Conservation (phyloP, 441 rosid genomes). For the Bruguiera hainesii region DNA sequence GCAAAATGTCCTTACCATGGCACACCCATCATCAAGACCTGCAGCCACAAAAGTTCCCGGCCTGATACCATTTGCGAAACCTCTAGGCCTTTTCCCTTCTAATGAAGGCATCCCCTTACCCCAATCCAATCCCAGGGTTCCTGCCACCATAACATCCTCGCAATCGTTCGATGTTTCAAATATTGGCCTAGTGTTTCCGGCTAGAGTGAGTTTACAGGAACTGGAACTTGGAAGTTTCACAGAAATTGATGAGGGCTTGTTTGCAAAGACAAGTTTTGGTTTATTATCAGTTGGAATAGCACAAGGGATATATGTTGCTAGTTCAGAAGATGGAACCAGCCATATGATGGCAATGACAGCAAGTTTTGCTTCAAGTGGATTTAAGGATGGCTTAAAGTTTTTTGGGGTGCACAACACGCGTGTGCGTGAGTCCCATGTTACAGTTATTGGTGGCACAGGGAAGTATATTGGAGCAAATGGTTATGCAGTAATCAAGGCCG, state of each 20-base stretch:
- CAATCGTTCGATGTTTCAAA: constrained; percentile 28
- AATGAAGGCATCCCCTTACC: constrained; percentile 44
- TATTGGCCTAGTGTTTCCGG: constrained; percentile 33
- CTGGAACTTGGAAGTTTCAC: constrained; percentile 39
- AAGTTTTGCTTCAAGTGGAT: constrained; percentile 17
- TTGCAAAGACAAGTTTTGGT: constrained; percentile 21
- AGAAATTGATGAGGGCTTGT: constrained; percentile 37
- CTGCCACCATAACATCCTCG: constrained; percentile 14
- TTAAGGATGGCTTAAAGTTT: constrained; percentile 38
- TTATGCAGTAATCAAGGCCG: constrained; percentile 39
- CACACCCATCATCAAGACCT: constrained; percentile 26
- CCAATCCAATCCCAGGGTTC: constrained; percentile 24
- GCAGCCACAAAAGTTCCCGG: constrained; percentile 23
- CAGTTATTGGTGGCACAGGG: constrained; percentile 54
- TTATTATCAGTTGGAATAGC: constrained; percentile 42
- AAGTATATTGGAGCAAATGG: constrained; percentile 51
- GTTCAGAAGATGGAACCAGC: constrained; percentile 37
- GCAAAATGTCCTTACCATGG: constrained; percentile 37
- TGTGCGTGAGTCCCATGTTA: constrained; percentile 43
- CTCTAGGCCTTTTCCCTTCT: constrained; percentile 49
- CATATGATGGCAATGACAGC: constrained; percentile 54
- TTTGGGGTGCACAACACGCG: constrained; percentile 38
- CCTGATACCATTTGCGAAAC: constrained; percentile 51
- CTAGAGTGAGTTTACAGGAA: constrained; percentile 43
- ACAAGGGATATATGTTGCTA: constrained; percentile 44